A percentile compares a stretch with the other conserved stretches of the same genome.
Conservation (phyloP, 2,329 filamentous ascomycete genomes). For the Xylariales sp. region DNA sequence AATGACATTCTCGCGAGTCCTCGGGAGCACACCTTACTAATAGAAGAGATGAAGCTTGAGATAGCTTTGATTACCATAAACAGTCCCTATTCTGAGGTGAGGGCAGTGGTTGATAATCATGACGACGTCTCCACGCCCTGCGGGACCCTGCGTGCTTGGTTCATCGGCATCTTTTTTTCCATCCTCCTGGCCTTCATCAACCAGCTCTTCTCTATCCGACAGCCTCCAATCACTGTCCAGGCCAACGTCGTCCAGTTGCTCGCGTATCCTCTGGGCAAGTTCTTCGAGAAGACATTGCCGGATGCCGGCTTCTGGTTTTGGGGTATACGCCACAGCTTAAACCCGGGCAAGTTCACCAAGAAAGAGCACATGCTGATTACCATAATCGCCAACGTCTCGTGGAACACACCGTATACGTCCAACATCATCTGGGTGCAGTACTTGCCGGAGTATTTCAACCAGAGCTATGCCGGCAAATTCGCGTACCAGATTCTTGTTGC, state of each 20-base stretch:
- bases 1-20: slow-evolving; percentile 38
- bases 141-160: slow-evolving; percentile 52
- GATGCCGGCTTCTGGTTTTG: slow-evolving; percentile 43
- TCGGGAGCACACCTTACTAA: slow-evolving; percentile 41
- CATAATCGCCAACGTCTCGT: slow-evolving; percentile 57
- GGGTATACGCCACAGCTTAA: slow-evolving; percentile 27
- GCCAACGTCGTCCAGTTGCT: slow-evolving; percentile 54
- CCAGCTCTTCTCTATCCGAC: slow-evolving; percentile 54
- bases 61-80: slow-evolving; percentile 50
- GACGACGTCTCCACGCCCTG: slow-evolving; percentile 45
- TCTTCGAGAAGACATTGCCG: slow-evolving; percentile 45
- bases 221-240: slow-evolving; percentile 49
- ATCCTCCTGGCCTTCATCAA: slow-evolving; percentile 47
- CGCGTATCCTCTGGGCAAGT: slow-evolving; percentile 50
- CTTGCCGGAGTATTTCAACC: slow-evolving; percentile 45
- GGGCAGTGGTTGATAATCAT: slow-evolving; percentile 52
- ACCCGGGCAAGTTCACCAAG: slow-evolving; percentile 40
- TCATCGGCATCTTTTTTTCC: slow-evolving; percentile 47
- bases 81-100: slow-evolving; percentile 54
- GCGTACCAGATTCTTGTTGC: slow-evolving; percentile 46
- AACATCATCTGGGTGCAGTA: slow-evolving; percentile 47
- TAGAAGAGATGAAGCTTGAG: slow-evolving; percentile 52
- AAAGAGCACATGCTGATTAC: slow-evolving; percentile 58
- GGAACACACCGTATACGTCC: slow-evolving; percentile 42
- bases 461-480: slow-evolving; percentile 41